Evolutionary conservation across 352 stramenopile species (phyloP).

Genomic region (Pythium dissimile): DNA sequence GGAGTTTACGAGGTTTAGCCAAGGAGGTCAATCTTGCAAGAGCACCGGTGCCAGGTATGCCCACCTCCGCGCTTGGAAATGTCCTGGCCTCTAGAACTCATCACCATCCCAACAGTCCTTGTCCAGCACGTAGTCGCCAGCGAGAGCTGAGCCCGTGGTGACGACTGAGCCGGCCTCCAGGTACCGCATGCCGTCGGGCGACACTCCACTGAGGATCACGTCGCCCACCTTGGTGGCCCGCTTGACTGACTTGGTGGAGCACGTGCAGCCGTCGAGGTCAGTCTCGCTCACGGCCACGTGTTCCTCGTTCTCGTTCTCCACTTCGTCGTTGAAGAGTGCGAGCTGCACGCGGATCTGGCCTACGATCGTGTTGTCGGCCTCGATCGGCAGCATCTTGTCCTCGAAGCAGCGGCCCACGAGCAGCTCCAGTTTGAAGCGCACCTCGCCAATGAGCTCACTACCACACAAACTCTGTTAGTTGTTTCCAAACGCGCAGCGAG

Average conservation of each 20-base stretch:
- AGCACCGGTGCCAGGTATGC: no score
- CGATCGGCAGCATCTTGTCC: constrained; percentile 69
- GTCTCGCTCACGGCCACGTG: constrained; percentile 22
- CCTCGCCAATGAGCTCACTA: constrained; percentile 69
- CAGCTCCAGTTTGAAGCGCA: constrained; percentile 62
- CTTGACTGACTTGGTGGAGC: constrained; percentile 29
- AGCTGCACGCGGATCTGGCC: constrained; percentile 69
- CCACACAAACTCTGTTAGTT: neutral
- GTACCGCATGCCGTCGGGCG: constrained; percentile 66
- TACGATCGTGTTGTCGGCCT: constrained; percentile 74
- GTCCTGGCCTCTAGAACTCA: constrained; percentile 37
- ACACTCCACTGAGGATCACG: constrained; percentile 71
- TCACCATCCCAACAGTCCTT: constrained; percentile 75
- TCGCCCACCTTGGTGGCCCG: constrained; percentile 71
- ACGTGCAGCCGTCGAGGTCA: constrained; percentile 66
- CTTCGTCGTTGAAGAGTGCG: constrained; percentile 76
- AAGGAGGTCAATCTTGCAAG: no score
- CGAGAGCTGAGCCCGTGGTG: constrained; percentile 55
- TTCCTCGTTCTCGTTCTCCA: constrained; percentile 54
- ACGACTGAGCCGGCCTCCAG: constrained; percentile 62
- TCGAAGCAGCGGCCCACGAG: constrained; percentile 64
- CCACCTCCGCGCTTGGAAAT: no score
- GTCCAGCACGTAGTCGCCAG: constrained; percentile 73
- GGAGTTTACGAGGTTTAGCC: no score
- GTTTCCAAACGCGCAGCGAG: neutral